Conservation (phyloP, 257 asterid genomes). For the Paraleonurus japonicus region DNA sequence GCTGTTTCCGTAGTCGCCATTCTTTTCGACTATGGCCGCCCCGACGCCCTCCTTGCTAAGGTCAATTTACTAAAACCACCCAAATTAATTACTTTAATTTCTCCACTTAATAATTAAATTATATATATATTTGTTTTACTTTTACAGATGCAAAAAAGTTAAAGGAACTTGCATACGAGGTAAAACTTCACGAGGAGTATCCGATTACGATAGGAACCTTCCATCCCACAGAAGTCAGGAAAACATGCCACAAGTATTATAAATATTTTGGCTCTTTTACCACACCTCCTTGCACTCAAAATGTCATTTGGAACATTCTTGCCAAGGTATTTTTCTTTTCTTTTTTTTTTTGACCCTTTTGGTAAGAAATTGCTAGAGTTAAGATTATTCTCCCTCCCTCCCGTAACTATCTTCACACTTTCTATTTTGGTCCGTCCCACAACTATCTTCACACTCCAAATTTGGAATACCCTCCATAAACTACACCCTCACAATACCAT, state of each 20-base stretch:
- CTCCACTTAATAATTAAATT: too few relatives aligned
- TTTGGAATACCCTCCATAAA: too few relatives aligned
- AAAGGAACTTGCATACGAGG: slow-evolving; percentile 36
- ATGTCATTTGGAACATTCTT: slow-evolving; percentile 62
- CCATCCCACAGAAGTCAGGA: slow-evolving; percentile 51
- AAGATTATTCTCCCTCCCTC: too few relatives aligned
- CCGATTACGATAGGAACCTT: slow-evolving; percentile 42
- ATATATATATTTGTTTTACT: not conserved
- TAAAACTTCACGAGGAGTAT: slow-evolving; percentile 24
- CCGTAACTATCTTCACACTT: too few relatives aligned
- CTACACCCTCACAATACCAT: too few relatives aligned
- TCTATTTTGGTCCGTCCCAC: too few relatives aligned
- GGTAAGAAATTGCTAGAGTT: too few relatives aligned
- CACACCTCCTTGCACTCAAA: slow-evolving; percentile 77
- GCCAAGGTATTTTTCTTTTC: too few relatives aligned
- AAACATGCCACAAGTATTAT: slow-evolving; percentile 52
- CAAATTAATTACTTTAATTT: too few relatives aligned
- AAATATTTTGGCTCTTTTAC: slow-evolving; percentile 70
- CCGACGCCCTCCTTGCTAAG: slow-evolving; percentile 73
- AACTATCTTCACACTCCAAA: too few relatives aligned
- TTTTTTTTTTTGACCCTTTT: too few relatives aligned
- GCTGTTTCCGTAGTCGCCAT: slow-evolving; percentile 50
- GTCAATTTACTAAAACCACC: slow-evolving; percentile 3
- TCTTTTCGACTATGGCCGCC: slow-evolving; percentile 48
- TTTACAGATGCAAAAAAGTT: slow-evolving; percentile 49